Conservation (phyloP, 2,329 filamentous ascomycete genomes). For the Neocucurbitaria cava region DNA sequence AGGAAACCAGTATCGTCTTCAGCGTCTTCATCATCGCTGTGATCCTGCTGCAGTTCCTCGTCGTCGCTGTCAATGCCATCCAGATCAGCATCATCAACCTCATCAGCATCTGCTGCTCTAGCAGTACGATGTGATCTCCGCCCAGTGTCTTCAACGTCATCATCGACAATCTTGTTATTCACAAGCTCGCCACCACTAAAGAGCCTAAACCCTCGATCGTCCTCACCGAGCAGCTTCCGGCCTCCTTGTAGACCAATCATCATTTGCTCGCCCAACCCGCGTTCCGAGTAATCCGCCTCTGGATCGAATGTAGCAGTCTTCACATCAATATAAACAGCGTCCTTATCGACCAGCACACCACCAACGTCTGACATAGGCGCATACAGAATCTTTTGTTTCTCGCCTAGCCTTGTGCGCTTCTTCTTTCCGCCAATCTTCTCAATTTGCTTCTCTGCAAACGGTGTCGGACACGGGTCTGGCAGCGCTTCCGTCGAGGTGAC, state of each 20-base stretch:
- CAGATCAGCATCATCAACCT: conserved; percentile 60
- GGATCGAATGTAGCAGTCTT: conserved; percentile 74
- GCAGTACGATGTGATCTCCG: conserved; percentile 62
- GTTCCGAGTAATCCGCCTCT: conserved; percentile 70
- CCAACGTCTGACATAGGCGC: conserved; percentile 98
- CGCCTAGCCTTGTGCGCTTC: conserved; percentile 79
- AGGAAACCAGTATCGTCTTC: conserved; percentile 58
- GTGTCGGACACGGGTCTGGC: conserved; percentile 94
- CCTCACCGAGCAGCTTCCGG: conserved; percentile 80
- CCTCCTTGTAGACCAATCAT: conserved; percentile 89
- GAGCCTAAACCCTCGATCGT: conserved; percentile 80
- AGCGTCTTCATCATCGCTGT: conserved; percentile 59
- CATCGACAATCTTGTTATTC: conserved; percentile 59
- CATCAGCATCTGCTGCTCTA: conserved; percentile 54
- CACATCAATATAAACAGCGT: conserved; percentile 88
- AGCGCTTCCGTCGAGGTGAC: conserved; percentile 84
- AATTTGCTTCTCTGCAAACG: conserved; percentile 84
- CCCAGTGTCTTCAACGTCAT: conserved; percentile 64
- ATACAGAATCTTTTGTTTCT: conserved; percentile 96
- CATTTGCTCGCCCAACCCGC: conserved; percentile 93
- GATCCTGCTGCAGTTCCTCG: conserved; percentile 60
- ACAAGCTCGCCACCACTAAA: conserved; percentile 81
- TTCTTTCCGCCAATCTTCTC: conserved; percentile 86
- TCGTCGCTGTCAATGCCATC: conserved; percentile 58
- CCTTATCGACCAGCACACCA: conserved; percentile 93